phyloP scores from a whole-genome alignment of 2,329 filamentous ascomycete species.

The Colletotrichum sp. region DNA sequence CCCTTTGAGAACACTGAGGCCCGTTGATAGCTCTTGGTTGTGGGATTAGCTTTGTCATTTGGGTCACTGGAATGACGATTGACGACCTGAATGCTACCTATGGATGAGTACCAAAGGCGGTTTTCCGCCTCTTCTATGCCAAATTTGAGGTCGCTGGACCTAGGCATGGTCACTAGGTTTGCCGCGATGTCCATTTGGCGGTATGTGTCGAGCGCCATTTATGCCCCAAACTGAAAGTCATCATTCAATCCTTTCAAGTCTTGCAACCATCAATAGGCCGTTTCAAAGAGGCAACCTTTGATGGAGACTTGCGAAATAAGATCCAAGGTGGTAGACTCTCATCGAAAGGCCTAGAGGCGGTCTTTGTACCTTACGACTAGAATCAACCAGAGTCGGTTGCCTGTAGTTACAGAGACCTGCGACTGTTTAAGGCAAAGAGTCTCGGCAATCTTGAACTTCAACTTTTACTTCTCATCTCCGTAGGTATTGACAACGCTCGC shows the following conservation, averaged over 20 bases:
- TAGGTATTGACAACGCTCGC: too few species aligned
- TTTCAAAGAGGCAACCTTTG: background rate
- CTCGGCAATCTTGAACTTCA: background rate
- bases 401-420: background rate
- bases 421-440: background rate
- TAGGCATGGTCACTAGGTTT: fast-evolving
- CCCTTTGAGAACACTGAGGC: background rate
- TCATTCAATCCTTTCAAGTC: background rate
- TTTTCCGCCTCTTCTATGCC: too few species aligned
- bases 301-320: background rate
- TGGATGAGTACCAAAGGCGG: too few species aligned
- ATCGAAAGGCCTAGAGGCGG: background rate
- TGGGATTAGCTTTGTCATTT: background rate
- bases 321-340: background rate
- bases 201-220: background rate
- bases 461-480: background rate
- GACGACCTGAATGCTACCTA: too few species aligned
- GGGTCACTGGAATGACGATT: too few species aligned
- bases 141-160: background rate
- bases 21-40: background rate
- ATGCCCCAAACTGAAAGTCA: background rate
- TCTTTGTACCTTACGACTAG: background rate
- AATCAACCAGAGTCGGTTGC: background rate
- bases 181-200: fast-evolving
- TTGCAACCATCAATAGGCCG: background rate